Percentiles rank a stretch among this genome's conserved stretches.
Conservation (phyloP, 2,329 filamentous ascomycete genomes). For the Cladosporium sp. region DNA sequence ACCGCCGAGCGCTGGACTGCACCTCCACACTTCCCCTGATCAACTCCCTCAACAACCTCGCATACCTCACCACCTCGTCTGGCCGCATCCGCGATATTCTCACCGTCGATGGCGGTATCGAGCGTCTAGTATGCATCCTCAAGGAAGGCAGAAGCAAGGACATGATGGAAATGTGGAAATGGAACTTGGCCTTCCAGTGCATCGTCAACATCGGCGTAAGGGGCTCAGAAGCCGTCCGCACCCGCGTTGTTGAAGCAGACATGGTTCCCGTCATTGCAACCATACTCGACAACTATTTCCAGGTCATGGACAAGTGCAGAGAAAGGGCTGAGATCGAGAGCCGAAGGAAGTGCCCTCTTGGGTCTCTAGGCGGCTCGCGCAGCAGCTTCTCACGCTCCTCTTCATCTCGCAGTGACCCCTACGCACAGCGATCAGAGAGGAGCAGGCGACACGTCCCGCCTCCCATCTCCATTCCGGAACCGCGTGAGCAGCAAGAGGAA, state of each 20-base stretch:
- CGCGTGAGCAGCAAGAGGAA: constrained; percentile 52
- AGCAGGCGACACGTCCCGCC: constrained; percentile 76
- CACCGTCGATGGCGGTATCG: constrained; percentile 97
- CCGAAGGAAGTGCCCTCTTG: constrained; percentile 54
- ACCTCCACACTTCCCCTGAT: constrained; percentile 96
- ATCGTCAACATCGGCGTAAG: constrained; percentile 98
- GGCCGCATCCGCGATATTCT: constrained; percentile 96
- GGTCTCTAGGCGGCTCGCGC: constrained; percentile 30
- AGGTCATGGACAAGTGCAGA: constrained; percentile 87
- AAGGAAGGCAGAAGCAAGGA: constrained; percentile 97
- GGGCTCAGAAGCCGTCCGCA: constrained; percentile 90
- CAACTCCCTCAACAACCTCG: constrained; percentile 98
- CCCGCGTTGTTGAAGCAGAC: constrained; percentile 94
- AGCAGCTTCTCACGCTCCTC: constrained; percentile 39
- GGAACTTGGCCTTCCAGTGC: constrained; percentile 98
- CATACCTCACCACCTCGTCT: constrained; percentile 96
- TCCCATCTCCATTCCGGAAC: constrained; percentile 75
- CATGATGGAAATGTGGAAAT: constrained; percentile 99
- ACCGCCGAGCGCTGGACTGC: constrained; percentile 94
- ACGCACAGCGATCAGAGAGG: constrained; percentile 45
- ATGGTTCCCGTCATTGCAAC: constrained; percentile 99
- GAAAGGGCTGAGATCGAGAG: constrained; percentile 81
- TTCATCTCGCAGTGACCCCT: constrained; percentile 31
- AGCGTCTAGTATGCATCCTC: constrained; percentile 92
- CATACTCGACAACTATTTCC: constrained; percentile 97